Evolutionary conservation across 768 basidiomycete genomes (phyloP), one percentile per base, ranked within the genome.

Genomic region (Rhizopogon vinicolor): DNA sequence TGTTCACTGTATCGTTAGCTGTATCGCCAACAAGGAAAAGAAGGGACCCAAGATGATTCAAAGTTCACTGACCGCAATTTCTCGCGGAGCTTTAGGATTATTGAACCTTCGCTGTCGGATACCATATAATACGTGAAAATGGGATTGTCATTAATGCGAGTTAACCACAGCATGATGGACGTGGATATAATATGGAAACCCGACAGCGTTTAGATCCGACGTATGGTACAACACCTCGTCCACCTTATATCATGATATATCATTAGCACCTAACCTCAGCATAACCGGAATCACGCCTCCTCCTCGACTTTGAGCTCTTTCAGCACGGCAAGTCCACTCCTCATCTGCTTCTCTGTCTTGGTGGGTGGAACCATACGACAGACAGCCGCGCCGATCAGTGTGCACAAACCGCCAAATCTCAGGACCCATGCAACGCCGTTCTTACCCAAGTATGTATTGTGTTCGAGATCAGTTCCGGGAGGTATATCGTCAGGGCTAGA

Each of bases 401-500:
- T 85, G 68, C 90, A 93, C 8, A 92, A 65, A 39, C 94, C 95
- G 48, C 95, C 95, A 63, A 96, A 96, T 16, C 93, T 85, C 54
- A 98, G 72, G 6, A 96, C 90, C 93, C 94, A 97, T 2, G 88
- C 91, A 29, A 97, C 93, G 35, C 95, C 95, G 52, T 85, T 87
- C 75, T 92, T 93, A 33, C 89, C 90, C 56, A 81, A 77, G 68
- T 89, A 91, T 12, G 82, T 83, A 54, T 73, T 75, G 39, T 79
- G 76, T 22, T 77, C 76, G 7, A 69, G 67, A 41, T 78, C 69
- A 3, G 69, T 67, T 35, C 72, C 75, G n/a, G 69, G 66, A 12
- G 54, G 44, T 9, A 19, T 19, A 18, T 12, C 37, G 4, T 37
- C n/a, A 9, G 53, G 16, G 8, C 14, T 12, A 3, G 62, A 61